Evolutionary conservation across 164 flowering plant species (phyloP), one percentile per base, ranked within the genome.

Genomic region (Tetrastigma voinierianum): DNA sequence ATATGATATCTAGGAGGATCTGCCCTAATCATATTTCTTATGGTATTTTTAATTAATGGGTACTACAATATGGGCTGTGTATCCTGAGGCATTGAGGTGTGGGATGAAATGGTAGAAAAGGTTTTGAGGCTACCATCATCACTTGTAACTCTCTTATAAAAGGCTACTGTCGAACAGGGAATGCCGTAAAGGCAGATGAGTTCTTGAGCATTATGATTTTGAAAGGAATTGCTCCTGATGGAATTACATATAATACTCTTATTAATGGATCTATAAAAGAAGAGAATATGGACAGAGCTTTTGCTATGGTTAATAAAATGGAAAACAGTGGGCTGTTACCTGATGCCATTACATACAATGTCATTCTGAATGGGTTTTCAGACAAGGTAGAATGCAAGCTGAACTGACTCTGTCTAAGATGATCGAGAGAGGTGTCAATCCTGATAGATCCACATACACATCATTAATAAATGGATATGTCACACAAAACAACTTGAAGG

Each of bases 71-170:
- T 68, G 57, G 90, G 96, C 9, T 57, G 23, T 71, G 66, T 94
- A 2, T 45, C 69, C 69, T 18, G 84, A 85, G 67, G 96, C 95
- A 64, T 77, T 90, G 6, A 76, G 70, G 48, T 90, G 62, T 94
- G 98, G 97, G 90, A 88, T 77, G 91, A 90, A 67, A 94, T 94
- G 97, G 70, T 83, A 46, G 82, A 57, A 56, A 84, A 62, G 86
- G 89, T 23, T 83, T 93, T 47, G 68, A 77, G 63, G 94, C 98
- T 10, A 85, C 81, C 56, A 69, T 84, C 59, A 78, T 91, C 46
- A 87, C 84, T 68, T 93, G 80, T 58, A 90, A 93, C 65, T 79
- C 87, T 49, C 21, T 93, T 44, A 70, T 93, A 17, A 93, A 88
- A 77, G 98, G 97, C 18, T 88, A 82, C 68, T 91, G 90, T 65